Conservation (phyloP, 23 red algal species). For the Gracilaria domingensis region DNA sequence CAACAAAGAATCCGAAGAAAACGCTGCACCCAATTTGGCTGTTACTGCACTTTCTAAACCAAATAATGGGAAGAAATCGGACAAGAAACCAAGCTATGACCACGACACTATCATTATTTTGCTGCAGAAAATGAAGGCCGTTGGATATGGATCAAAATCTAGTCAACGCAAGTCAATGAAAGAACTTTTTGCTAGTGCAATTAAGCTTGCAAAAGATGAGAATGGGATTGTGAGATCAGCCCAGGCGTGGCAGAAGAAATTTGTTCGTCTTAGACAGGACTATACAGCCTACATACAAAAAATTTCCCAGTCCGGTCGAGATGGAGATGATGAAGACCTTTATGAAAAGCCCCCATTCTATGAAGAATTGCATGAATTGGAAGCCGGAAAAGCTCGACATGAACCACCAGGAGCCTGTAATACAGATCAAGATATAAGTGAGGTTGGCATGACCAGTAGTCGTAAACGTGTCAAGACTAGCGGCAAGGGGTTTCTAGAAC, state of each 20-base stretch:
- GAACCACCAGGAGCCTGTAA: neutral
- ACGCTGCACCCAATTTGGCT: no score
- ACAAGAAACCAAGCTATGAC: constrained; percentile 11
- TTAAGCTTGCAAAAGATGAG: no score
- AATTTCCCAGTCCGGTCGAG: constrained; percentile 27
- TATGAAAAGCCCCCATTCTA: constrained; percentile 27
- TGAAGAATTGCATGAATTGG: constrained; percentile 30
- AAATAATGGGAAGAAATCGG: no score
- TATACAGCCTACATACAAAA: constrained; percentile 13
- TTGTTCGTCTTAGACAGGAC: neutral
- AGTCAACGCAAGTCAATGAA: no score
- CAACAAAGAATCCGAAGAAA: no score
- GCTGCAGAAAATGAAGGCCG: constrained; percentile 10
- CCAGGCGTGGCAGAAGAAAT: constrained; percentile 8
- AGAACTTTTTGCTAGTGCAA: no score
- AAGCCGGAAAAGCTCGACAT: constrained; percentile 17
- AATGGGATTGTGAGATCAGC: neutral
- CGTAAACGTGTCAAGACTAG: no score
- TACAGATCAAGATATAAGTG: neutral
- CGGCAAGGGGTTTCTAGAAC: no score
- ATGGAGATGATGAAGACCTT: constrained; percentile 17
- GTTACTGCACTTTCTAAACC: no score
- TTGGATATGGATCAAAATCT: neutral
- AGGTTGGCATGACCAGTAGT: no score
- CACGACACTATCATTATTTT: constrained; percentile 25